Evolutionary conservation across 2,329 filamentous ascomycete genomes (phyloP), one percentile per base, ranked within the genome.

Genomic region (Hypomyces perniciosus): DNA sequence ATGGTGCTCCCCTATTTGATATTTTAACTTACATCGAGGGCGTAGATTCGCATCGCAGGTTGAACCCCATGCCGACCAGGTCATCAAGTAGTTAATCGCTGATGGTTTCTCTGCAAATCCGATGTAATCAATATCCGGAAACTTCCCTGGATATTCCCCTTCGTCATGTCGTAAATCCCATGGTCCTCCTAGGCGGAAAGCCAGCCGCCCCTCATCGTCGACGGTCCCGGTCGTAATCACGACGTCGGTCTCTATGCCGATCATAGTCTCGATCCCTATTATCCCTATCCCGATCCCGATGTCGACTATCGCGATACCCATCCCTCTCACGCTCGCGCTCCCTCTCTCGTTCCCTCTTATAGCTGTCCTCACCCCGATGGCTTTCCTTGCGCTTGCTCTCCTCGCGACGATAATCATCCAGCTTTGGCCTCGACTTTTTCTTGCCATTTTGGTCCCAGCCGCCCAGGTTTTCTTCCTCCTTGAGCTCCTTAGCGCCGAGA

Each of bases 401-500:
- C 50, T 72, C 73, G 5, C 66, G 66, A 28, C 69, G 67, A 52
- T 80, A 80, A 44, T 81, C 77, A 27, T 76, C 69, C 9, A 81
- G 62, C 39, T 74, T 69, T 9, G 74, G 74, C 8, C 72, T 56
- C 45, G 70, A 63, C 57, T 72, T 75, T 53, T 75, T 75, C 61
- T 80, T 79, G 51, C 79, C 78, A 50, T 81, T 82, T 53, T 86
- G 88, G 9, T 90, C 86, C 88, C 88, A 95, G 1, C 81, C 85
- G 1, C 88, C 89, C 13, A 95, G 71, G 59, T 95, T 88, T 55
- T 88, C 78, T 26, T 75, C 79, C 35, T 78, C 81, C 43, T 86
- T 83, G 12, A 90, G 78, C 62, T 90, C 84, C 63, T 92, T 96
- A 8, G 91, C 91, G 4, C 92, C 93, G 6, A 97, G 85, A 0